Evolutionary conservation across 805 yeast species (phyloP), one percentile per base, ranked within the genome.

Genomic region (Starmerella bombi): DNA sequence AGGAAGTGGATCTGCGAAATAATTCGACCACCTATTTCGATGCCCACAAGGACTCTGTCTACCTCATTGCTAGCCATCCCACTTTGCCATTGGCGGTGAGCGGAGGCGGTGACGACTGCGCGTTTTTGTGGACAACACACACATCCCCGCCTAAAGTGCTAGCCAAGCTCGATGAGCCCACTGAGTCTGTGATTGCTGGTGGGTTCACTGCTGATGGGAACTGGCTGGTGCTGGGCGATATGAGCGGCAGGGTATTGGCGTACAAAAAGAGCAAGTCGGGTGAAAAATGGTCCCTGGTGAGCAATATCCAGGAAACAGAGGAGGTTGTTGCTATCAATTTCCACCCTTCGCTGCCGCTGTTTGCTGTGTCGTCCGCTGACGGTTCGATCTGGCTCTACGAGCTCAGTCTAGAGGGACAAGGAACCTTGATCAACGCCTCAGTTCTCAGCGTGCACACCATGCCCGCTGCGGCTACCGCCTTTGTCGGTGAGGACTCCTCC

Each of bases 361-460:
- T 88, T 65, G 96, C 97, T 12, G 83, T 82, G 56, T 96, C 97
- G 46, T 88, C 84, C 18, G 65, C 69, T 6, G 95, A 86, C 59
- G 98, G 98, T 3, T 79, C 94, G 0, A 93, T 86, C 3, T 88
- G 95, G 94, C 83, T 79, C 21, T 91, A 85, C 57, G 82, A 78
- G 54, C 69, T 86, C 31, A 76, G 72, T 43, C 72, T 79, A 37
- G 38, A 31, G 9, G 23, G 35, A 18, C 31, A 32, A 25, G 28
- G 31, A 12, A 37, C 32, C 19, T 34, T 45, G 10, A 33, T 23
- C 29, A 40, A 36, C 31, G 33, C 40, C 21, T 54, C 62, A 2
- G 64, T 60, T 5, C 50, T 64, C 32, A 44, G 45, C 55, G 74
- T 78, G 16, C 97, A 88, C 61, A 75, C 80, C 43, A 61, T 71